These are phyloP conservation scores for Kwoniella shivajii DNA, from an alignment of 1,284 basidiomycete genomes.

Conservation along the genomic window DNA sequence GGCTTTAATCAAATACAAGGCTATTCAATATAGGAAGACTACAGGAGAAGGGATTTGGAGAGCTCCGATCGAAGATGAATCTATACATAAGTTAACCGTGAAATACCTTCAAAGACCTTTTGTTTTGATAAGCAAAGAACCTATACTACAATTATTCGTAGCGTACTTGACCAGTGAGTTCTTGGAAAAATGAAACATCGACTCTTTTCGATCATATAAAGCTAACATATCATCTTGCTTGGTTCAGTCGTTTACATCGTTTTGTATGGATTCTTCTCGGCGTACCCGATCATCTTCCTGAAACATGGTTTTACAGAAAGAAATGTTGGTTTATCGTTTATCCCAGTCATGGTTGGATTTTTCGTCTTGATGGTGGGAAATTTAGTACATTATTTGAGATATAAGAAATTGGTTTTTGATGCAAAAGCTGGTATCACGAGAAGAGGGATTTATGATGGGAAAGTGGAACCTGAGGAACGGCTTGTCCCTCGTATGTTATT, in stretches of 20 bases:
- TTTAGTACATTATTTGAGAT: conserved; percentile 24
- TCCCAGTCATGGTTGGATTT: conserved; percentile 61
- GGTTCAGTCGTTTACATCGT: conserved; percentile 28
- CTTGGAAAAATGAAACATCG: not conserved
- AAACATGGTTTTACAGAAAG: conserved; percentile 43
- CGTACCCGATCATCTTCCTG: conserved; percentile 60
- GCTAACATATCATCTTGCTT: not conserved
- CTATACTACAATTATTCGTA: conserved; percentile 31
- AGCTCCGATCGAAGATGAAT: conserved; percentile 31
- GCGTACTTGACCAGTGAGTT: conserved; percentile 24
- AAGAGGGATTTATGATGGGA: conserved; percentile 25
- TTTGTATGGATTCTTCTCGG: conserved; percentile 66
- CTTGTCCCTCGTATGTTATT: conserved; percentile 29
- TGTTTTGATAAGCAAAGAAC: conserved; percentile 28
- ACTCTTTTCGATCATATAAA: not conserved
- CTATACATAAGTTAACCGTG: conserved; percentile 23
- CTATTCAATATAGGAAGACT: conserved; percentile 15
- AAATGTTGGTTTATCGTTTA: conserved; percentile 64
- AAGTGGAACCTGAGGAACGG: conserved; percentile 35
- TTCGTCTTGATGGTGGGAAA: conserved; percentile 20
- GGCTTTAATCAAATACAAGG: conserved; percentile 30
- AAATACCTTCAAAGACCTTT: conserved; percentile 30
- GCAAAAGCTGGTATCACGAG: conserved; percentile 23
- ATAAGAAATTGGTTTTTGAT: conserved; percentile 21
- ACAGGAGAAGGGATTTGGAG: conserved; percentile 27